Base-by-base conservation (phyloP, 1,139 yeast genomes). In the Saccharomyces pastorianus region DNA sequence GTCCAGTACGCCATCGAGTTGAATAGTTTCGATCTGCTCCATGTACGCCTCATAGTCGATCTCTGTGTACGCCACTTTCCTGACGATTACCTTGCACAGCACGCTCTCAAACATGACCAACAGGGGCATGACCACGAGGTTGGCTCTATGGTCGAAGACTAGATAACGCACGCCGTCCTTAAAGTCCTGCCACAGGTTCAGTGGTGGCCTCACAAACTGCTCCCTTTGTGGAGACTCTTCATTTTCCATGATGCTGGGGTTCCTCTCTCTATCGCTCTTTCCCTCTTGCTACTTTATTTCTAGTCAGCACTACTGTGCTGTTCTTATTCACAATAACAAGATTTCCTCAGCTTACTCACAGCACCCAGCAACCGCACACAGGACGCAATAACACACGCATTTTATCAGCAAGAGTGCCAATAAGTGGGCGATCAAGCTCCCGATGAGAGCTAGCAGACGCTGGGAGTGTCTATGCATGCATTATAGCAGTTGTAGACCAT, bases 11-110 rank as follows among this genome's bases (percentile, higher is more conserved):
- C 95, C 95, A 2, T 71, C 88, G 6, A 75, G 71, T 6, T 72
- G 66, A 50, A 87, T 78, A 60, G 79, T 71, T 29, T 73, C 74
- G 50, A 90, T 80, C 71, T 91, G 98, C 67, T 89, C 93, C 88
- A 91, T 85, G 67, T 91, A 91, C 0, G 98, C 90, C 26, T 76
- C 74, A 74, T 91, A 91, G 68, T 93, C 99, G 57, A 91, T 91
- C 65, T 91, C 97, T 0, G 98, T 91, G 67, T 89, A 88, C 11
- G 86, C 78, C 1, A 90, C 78, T 6, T 68, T 68, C 9, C 68
- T 59, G 25, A 82, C 76, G 56, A 89, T 82, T 26, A 76, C 42
- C 61, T 84, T 84, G 56, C 81, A 67, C 0, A 76, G 60, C 3
- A 83, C 61, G 1, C 85, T 76, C 50, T 86, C 83, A 1, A 73